These are phyloP conservation scores for Termitomyces sp. DNA, from an alignment of 768 basidiomycete species.

Conservation along the genomic window DNA sequence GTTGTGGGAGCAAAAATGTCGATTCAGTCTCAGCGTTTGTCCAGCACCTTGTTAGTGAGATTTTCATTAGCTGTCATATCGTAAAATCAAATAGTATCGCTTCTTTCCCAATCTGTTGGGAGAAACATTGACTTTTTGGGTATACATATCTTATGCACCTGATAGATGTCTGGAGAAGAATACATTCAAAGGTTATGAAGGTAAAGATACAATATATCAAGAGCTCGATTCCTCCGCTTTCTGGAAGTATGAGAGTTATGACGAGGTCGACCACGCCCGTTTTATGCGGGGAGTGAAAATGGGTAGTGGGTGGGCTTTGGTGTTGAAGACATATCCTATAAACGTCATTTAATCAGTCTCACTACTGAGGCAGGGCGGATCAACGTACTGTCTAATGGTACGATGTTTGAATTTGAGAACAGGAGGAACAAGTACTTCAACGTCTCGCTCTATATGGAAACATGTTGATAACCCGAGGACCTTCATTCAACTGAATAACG, in stretches of 20 bases:
- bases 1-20: too few relatives aligned
- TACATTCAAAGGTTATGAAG: not conserved
- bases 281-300: conserved; percentile 23
- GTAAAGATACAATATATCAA: not conserved
- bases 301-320: conserved; percentile 54
- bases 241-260: not conserved
- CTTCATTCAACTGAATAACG: not conserved
- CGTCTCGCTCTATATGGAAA: conserved; percentile 68
- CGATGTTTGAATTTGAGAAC: conserved; percentile 69
- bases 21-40: not conserved
- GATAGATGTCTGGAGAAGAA: not conserved
- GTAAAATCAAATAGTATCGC: not conserved
- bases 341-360: not conserved
- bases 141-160: not conserved
- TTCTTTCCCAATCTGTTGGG: not conserved
- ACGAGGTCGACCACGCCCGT: conserved; percentile 13
- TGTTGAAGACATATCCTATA: conserved; percentile 86
- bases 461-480: not conserved
- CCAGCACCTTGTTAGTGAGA: not conserved
- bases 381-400: conserved; percentile 69
- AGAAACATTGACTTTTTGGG: not conserved
- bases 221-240: not conserved
- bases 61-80: too few relatives aligned
- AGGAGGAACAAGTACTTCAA: conserved; percentile 90
- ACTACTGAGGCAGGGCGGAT: not conserved